Conservation (phyloP, 2,329 filamentous ascomycete genomes). For the Zasmidium cellare region DNA sequence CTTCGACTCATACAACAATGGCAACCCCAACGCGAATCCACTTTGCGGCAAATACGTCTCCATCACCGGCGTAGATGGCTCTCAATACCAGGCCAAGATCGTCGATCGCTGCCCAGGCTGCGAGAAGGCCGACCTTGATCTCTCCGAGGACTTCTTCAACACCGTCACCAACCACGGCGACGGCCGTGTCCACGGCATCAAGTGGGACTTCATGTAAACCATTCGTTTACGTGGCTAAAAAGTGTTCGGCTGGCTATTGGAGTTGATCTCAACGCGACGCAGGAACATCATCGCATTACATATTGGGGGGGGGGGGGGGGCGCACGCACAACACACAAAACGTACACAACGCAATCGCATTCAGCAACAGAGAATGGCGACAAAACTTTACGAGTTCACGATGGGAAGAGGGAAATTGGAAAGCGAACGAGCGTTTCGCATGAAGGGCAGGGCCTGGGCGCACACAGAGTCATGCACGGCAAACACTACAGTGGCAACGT, state of each 20-base stretch:
- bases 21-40: slow-evolving; percentile 63
- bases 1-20: slow-evolving; percentile 55
- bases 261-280: not conserved
- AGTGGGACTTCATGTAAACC: slow-evolving; percentile 42
- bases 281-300: too few relatives aligned
- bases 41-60: slow-evolving; percentile 70
- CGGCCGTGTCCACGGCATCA: slow-evolving; percentile 44
- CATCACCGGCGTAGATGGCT: slow-evolving; percentile 59
- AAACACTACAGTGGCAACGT: too few relatives aligned
- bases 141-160: slow-evolving; percentile 49
- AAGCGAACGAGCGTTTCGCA: not conserved
- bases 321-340: too few relatives aligned
- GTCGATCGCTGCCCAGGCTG: slow-evolving; percentile 79
- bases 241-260: not conserved
- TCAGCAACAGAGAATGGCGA: too few relatives aligned
- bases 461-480: not conserved
- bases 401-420: not conserved
- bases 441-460: too few relatives aligned
- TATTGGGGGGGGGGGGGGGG: too few relatives aligned
- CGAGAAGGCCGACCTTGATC: slow-evolving; percentile 56
- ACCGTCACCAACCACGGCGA: slow-evolving; percentile 32
- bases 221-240: not conserved
- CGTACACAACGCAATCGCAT: too few relatives aligned
- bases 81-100: slow-evolving; percentile 59
- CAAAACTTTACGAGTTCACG: not conserved